Evolutionary conservation across 1,139 yeast genomes (phyloP), one percentile per base, ranked within the genome.

Genomic region (Kurtzmaniella quercitrusa): DNA sequence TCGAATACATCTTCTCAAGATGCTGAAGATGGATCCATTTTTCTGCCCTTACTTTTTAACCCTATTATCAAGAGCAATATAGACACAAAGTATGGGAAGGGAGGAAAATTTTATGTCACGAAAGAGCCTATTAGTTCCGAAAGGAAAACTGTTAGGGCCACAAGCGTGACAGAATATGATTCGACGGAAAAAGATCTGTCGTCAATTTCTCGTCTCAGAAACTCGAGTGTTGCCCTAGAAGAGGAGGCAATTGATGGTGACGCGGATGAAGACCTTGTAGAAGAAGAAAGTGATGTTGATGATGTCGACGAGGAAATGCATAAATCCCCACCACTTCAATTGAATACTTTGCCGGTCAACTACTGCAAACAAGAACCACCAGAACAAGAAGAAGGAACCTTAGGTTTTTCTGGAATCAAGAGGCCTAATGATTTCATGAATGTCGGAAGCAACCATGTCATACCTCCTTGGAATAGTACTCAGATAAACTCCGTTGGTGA

Each of bases 21-120:
- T 2, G 33, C 18, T 11, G 45, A 33, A 16, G 36, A 36, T 16
- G 38, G 63, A 47, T 84, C 93, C 34, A 78, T 82, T 1, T 88
- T 87, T 59, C 87, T 95, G 0, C 95, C 96, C 0, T 68, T 88
- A 30, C 73, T 76, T 36, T 88, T 88, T 62, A 86, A 87, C 52
- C 94, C 95, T 0, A 76, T 82, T 30, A 87, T 88, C 41, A 81
- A 81, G 47, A 78, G 80, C 41, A 81, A 79, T 47, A 82, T 88
- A 21, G 96, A 88, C 57, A 81, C 86, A 44, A 88, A 88, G 54
- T 88, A 88, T 53, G 84, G 87, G 6, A 77, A 78, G 52, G 96
- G 96, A 5, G 96, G 96, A 2, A 84, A 88, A 54, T 88, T 84
- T 54, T 87, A 82, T 55, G 87, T 82, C 7, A 61, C 63, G 6